phyloP scores from a whole-genome alignment of 2,329 filamentous ascomycete genomes.

The Aspergillaceae sp. region DNA sequence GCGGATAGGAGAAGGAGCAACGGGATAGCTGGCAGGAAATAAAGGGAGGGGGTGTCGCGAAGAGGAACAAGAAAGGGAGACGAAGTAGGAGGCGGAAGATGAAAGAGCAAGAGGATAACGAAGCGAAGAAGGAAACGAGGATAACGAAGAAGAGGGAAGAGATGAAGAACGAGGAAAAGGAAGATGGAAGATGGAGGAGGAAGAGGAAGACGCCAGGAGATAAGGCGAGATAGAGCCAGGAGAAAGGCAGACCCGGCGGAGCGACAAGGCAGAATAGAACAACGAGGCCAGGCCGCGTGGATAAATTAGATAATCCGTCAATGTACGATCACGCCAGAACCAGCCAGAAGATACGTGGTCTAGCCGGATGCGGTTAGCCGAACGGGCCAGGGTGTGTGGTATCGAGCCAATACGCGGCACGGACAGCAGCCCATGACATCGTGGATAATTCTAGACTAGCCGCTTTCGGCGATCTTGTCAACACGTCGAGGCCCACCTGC shows the following conservation, averaged over 20 bases:
- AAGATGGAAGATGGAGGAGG: constrained; percentile 8
- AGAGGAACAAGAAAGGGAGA: neutral
- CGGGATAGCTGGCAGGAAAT: neutral
- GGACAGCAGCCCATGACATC: too few relatives aligned
- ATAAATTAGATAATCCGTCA: too few relatives aligned
- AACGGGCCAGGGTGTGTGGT: too few relatives aligned
- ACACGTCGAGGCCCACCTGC: too few relatives aligned
- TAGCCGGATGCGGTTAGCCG: too few relatives aligned
- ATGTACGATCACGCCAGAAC: too few relatives aligned
- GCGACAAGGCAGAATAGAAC: neutral
- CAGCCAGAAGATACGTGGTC: too few relatives aligned
- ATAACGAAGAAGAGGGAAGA: constrained; percentile 7
- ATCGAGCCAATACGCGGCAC: too few relatives aligned
- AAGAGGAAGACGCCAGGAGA: constrained; percentile 8
- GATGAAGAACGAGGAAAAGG: constrained; percentile 5
- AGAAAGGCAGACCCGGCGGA: neutral
- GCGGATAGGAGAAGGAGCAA: neutral
- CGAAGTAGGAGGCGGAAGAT: neutral
- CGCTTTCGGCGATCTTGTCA: too few relatives aligned
- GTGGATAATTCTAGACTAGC: too few relatives aligned
- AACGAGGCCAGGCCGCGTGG: too few relatives aligned
- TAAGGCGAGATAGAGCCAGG: constrained; percentile 7
- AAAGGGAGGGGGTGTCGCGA: neutral
- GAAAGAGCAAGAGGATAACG: constrained; percentile 5
- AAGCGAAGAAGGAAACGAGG: constrained; percentile 9